Evolutionary conservation across 805 yeast species (phyloP).

Genomic region (Alloascoidea africana): DNA sequence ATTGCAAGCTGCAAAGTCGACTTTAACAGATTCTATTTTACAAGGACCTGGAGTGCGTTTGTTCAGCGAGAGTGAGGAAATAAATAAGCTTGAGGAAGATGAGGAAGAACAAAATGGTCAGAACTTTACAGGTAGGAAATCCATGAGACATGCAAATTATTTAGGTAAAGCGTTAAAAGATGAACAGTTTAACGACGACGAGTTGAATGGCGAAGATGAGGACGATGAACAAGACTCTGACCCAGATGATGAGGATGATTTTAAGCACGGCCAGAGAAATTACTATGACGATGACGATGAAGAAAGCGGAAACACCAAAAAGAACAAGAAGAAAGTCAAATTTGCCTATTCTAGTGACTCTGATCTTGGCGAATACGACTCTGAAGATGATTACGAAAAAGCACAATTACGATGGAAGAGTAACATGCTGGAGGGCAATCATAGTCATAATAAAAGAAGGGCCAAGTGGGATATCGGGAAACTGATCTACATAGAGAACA

Average conservation of each 20-base stretch:
- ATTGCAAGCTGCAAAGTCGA: slow-evolving; percentile 53
- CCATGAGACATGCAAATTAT: slow-evolving; percentile 22
- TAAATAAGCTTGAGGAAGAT: slow-evolving; percentile 27
- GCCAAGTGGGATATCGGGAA: slow-evolving; percentile 70
- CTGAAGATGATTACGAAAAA: slow-evolving; percentile 23
- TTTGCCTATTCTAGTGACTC: slow-evolving; percentile 14
- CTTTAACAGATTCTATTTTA: slow-evolving; percentile 40
- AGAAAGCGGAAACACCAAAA: slow-evolving; percentile 12
- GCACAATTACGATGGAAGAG: slow-evolving; percentile 11
- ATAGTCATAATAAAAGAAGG: slow-evolving; percentile 27
- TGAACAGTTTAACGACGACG: slow-evolving; percentile 25
- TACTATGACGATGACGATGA: slow-evolving; percentile 30
- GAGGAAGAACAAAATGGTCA: slow-evolving; percentile 22
- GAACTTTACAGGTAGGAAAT: slow-evolving; percentile 19
- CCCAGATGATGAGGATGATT: slow-evolving; percentile 21
- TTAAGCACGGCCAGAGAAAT: slow-evolving; percentile 19
- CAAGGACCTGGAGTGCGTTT: slow-evolving; percentile 61
- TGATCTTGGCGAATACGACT: slow-evolving; percentile 25
- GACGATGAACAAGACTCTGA: slow-evolving; percentile 20
- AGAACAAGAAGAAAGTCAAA: background rate
- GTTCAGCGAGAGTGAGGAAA: slow-evolving; percentile 45
- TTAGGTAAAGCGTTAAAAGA: slow-evolving; percentile 27
- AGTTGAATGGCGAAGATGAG: slow-evolving; percentile 23
- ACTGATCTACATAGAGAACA: slow-evolving; percentile 63
- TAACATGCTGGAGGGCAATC: slow-evolving; percentile 16